Percentiles rank a stretch among this genome's conserved stretches.
These are phyloP conservation scores for Excoecaria agallocha DNA, from an alignment of 345 rosid species.

Conservation along the genomic window DNA sequence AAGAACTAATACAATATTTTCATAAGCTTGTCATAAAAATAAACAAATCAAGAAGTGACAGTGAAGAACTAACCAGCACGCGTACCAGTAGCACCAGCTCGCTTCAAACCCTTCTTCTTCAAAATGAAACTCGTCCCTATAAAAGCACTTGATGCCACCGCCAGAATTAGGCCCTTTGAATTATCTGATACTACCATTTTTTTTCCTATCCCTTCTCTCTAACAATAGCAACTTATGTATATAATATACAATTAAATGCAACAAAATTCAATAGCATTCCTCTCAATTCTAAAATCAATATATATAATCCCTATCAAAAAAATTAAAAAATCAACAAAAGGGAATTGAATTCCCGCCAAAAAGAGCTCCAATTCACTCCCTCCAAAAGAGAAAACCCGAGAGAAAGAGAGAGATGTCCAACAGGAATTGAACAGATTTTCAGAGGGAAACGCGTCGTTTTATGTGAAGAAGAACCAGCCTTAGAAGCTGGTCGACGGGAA, in stretches of 20 bases:
- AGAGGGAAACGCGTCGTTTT: not conserved
- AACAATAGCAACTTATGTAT: not conserved
- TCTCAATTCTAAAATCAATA: not conserved
- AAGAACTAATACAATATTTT: too few relatives aligned
- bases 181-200: slow-evolving; percentile 59
- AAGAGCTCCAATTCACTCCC: not conserved
- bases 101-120: slow-evolving; percentile 94
- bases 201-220: not conserved
- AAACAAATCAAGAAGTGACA: not conserved
- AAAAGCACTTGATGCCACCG: slow-evolving; percentile 70
- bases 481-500: not conserved
- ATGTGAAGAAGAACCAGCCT: not conserved
- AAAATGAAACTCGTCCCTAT: slow-evolving; percentile 87
- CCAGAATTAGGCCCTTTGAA: slow-evolving; percentile 67
- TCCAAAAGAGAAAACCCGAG: not conserved
- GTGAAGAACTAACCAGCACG: slow-evolving; percentile 63
- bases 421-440: not conserved
- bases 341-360: slow-evolving; percentile 10
- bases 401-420: not conserved
- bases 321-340: not conserved
- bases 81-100: slow-evolving; percentile 75
- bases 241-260: not conserved
- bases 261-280: not conserved
- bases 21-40: not conserved
- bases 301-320: not conserved